Base-by-base conservation (phyloP, 331 rosid species). In the Malus hybrid region DNA sequence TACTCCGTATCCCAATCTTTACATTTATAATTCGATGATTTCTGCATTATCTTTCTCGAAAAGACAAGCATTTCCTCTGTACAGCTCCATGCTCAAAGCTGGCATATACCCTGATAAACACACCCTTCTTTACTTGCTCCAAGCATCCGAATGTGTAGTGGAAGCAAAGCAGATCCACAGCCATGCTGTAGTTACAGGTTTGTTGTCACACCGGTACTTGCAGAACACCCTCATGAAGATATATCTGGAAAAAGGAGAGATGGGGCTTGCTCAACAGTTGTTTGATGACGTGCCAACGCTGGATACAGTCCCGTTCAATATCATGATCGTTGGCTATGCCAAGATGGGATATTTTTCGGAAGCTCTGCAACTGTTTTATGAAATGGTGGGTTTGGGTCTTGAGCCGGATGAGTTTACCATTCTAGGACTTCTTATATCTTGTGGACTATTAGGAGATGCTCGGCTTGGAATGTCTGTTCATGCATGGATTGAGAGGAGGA, bases 401-500 rank as follows among this genome's bases (percentile, higher is more conserved):
- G 61, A 79, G 75, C 79, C 85, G 6, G 93, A 84, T 72, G 93
- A 85, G 59, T 76, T 70, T 76, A 83, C 90, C 71, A 76, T 84
- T 62, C 48, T 84, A 32, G 87, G 93, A 66, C 89, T 88, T 52
- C 71, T 84, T 55, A 6, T 86, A 76, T 83, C 67, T 24, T 88
- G 89, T 65, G 87, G 87, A 39, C 81, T 42, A 22, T 61, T 80
- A 57, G 78, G 83, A 74, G 82, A 83, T 80, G 42, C 67, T 12
- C 73, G 61, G 65, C 72, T 88, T 54, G 93, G 89, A 66, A 88
- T 81, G 75, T 88, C 93, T 77, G 83, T 83, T 71, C 93, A 88
- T 83, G 85, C 82, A 44, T 81, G 90, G 93, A 83, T 84, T 71
- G 82, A 80, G 78, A 81, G 81, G 76, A 84, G 82, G 69, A 80